These are phyloP conservation scores for Zygosaccharomyces bisporus DNA, from an alignment of 805 yeast species.

Conservation along the genomic window DNA sequence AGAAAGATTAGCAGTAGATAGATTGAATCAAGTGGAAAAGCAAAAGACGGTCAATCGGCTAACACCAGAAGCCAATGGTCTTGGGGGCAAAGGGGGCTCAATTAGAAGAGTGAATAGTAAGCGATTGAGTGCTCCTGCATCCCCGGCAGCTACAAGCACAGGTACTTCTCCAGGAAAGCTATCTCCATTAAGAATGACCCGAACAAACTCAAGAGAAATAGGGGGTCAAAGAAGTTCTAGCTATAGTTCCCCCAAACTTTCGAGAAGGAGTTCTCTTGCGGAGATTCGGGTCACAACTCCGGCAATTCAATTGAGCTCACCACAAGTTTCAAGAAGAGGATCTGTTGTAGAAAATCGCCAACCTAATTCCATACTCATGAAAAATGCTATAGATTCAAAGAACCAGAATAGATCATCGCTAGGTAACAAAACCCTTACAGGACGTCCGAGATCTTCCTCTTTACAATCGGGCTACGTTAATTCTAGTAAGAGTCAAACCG, in stretches of 20 bases:
- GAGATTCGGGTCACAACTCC: constrained; percentile 12
- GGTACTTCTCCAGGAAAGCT: constrained; percentile 16
- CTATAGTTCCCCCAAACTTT: constrained; percentile 18
- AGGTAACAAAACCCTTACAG: constrained; percentile 9
- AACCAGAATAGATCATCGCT: constrained; percentile 5
- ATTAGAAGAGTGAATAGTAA: constrained; percentile 12
- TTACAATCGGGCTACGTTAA: constrained; percentile 26
- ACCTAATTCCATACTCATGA: constrained; percentile 2
- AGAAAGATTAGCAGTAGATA: constrained; percentile 32
- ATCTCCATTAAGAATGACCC: constrained; percentile 22
- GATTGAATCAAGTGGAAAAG: constrained; percentile 19
- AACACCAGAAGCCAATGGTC: constrained; percentile 8
- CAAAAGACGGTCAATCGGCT: background rate
- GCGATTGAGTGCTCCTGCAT: constrained; percentile 13
- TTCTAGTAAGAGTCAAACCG: constrained; percentile 3
- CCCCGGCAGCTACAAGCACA: constrained; percentile 15
- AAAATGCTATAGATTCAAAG: constrained; percentile 10
- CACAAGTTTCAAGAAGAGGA: constrained; percentile 21
- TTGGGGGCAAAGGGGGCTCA: constrained; percentile 3
- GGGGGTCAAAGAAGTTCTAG: constrained; percentile 4
- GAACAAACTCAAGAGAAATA: constrained; percentile 23
- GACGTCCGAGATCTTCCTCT: constrained; percentile 35
- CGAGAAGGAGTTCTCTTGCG: constrained; percentile 21
- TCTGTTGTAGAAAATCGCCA: constrained; percentile 15
- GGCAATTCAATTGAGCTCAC: constrained; percentile 11